phyloP scores from a whole-genome alignment of 805 yeast genomes.

The Candida multigemmis region DNA sequence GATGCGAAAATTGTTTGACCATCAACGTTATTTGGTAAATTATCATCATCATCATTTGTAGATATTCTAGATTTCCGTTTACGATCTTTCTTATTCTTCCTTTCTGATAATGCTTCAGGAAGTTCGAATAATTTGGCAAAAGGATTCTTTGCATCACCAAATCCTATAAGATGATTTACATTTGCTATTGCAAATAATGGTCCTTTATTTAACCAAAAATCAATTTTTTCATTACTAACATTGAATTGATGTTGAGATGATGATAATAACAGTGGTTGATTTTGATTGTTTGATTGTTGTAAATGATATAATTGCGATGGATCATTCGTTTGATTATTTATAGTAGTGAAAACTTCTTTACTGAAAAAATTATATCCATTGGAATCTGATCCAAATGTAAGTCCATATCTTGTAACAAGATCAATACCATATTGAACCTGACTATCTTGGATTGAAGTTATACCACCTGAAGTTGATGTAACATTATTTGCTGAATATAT shows the following conservation, averaged over 20 bases:
- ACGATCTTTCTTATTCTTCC: slow-evolving; percentile 64
- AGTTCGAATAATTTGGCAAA: slow-evolving; percentile 67
- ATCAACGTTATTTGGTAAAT: slow-evolving; percentile 13
- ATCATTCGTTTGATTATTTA: slow-evolving; percentile 18
- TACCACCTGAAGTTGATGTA: slow-evolving; percentile 3
- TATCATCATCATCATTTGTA: slow-evolving; percentile 8
- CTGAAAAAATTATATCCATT: slow-evolving; percentile 57
- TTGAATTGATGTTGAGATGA: slow-evolving; percentile 13
- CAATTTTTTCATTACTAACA: slow-evolving; percentile 39
- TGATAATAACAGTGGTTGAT: slow-evolving; percentile 7
- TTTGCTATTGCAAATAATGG: slow-evolving; percentile 71
- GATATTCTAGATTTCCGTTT: slow-evolving; percentile 37
- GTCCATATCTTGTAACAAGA: slow-evolving; percentile 55
- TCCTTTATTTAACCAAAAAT: slow-evolving; percentile 71
- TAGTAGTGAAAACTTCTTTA: slow-evolving; percentile 26
- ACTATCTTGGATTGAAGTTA: slow-evolving; percentile 29
- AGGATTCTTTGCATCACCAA: slow-evolving; percentile 69
- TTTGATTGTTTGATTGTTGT: slow-evolving; percentile 8
- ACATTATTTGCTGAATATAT: slow-evolving; percentile 25
- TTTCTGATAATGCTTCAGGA: slow-evolving; percentile 62
- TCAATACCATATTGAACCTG: slow-evolving; percentile 47
- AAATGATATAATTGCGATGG: slow-evolving; percentile 23
- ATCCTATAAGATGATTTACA: slow-evolving; percentile 65
- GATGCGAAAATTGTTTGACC: slow-evolving; percentile 22
- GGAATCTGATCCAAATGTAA: slow-evolving; percentile 60